Evolutionary conservation across 2,329 filamentous ascomycete genomes (phyloP).

Genomic region (Claviceps spartinae): DNA sequence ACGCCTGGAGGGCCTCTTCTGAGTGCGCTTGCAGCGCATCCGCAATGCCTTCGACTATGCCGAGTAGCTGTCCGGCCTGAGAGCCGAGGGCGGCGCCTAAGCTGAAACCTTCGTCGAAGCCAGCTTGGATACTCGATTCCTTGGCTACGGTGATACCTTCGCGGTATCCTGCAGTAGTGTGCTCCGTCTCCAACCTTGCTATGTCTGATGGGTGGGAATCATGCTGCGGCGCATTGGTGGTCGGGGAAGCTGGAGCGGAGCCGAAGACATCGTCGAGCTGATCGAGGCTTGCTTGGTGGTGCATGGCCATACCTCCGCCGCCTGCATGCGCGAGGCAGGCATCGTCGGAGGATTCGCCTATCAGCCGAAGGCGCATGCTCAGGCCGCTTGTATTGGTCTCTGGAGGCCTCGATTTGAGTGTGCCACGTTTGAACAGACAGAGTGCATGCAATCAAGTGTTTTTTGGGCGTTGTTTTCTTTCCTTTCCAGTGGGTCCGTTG

Average conservation of each 20-base stretch:
- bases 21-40: slow-evolving; percentile 26
- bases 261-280: slow-evolving; percentile 26
- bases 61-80: slow-evolving; percentile 60
- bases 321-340: slow-evolving; percentile 10
- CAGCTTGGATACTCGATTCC: slow-evolving; percentile 60
- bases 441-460: too few relatives aligned
- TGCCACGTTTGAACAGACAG: background rate
- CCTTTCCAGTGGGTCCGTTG: background rate
- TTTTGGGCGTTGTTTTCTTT: background rate
- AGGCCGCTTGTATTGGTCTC: background rate
- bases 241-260: slow-evolving; percentile 13
- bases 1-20: slow-evolving; percentile 12
- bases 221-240: slow-evolving; percentile 7
- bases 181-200: slow-evolving; percentile 57
- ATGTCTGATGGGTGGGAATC: slow-evolving; percentile 47
- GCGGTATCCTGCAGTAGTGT: slow-evolving; percentile 78
- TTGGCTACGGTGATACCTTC: slow-evolving; percentile 75
- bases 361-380: slow-evolving; percentile 23
- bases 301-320: slow-evolving; percentile 1
- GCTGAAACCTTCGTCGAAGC: slow-evolving; percentile 83
- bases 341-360: slow-evolving; percentile 17
- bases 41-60: slow-evolving; percentile 60
- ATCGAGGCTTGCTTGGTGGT: slow-evolving; percentile 7
- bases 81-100: slow-evolving; percentile 72
- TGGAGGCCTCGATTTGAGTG: background rate